Evolutionary conservation across 257 asterid species (phyloP).

Genomic region (Nicotiana obtusifolia): DNA sequence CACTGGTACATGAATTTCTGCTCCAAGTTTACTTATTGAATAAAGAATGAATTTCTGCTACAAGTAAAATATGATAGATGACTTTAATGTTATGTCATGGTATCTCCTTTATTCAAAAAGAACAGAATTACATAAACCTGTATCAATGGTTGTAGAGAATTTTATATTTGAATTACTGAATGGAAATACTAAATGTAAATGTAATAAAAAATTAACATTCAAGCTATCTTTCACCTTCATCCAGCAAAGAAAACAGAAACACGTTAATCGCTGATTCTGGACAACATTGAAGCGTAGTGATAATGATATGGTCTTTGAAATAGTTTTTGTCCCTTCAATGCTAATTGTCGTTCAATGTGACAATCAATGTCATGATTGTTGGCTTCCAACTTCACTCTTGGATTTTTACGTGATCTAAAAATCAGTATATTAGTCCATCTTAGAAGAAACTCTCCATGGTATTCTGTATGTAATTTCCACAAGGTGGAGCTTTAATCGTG

Average conservation of each 20-base stretch:
- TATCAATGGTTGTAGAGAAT: not conserved
- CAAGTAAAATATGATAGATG: not conserved
- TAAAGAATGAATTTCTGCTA: not conserved
- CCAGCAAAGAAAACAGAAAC: not conserved
- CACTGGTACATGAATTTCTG: slow-evolving; percentile 13
- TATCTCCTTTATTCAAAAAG: not conserved
- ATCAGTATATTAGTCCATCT: not conserved
- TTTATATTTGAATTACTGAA: not conserved
- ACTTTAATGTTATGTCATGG: not conserved
- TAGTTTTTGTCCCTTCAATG: not conserved
- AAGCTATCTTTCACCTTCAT: not conserved
- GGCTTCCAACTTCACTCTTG: not conserved
- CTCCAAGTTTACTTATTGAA: not conserved
- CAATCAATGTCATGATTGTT: not conserved
- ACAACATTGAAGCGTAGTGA: not conserved
- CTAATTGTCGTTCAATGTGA: not conserved
- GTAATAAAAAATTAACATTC: not conserved
- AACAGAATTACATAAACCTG: not conserved
- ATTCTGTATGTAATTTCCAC: not conserved
- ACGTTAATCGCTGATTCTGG: not conserved
- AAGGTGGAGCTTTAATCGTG: not conserved
- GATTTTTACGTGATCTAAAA: not conserved
- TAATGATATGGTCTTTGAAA: not conserved
- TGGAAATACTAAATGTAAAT: not conserved
- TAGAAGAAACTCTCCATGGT: not conserved